phyloP scores from a whole-genome alignment of 352 stramenopile species.

The Phytophthora idaei region DNA sequence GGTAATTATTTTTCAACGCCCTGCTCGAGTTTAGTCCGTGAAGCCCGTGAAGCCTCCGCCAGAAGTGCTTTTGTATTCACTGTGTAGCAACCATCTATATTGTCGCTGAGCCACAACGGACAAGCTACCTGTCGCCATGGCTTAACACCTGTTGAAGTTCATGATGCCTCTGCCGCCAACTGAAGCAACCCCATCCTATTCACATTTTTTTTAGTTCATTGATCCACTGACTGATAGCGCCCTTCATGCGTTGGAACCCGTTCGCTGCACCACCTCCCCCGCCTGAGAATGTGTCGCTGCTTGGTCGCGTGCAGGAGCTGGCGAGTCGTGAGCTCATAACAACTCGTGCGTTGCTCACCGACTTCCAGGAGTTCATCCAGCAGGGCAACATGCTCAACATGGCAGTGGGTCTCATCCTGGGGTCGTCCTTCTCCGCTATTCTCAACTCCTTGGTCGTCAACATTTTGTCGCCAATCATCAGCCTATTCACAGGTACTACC shows the following conservation, averaged over 20 bases:
- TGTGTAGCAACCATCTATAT: no score
- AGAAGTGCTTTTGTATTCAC: no score
- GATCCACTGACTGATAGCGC: no score
- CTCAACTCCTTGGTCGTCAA: constrained; percentile 76
- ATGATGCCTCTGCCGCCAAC: background rate
- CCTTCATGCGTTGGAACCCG: constrained; percentile 28
- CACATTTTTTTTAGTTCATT: no score
- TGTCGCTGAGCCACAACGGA: no score
- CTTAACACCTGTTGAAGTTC: background rate
- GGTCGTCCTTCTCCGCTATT: constrained; percentile 68
- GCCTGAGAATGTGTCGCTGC: constrained; percentile 32
- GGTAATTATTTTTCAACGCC: no score
- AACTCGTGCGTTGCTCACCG: constrained; percentile 27
- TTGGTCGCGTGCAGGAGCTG: constrained; percentile 29
- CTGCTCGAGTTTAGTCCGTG: no score
- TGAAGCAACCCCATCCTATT: background rate
- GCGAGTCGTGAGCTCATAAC: constrained; percentile 22
- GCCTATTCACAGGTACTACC: constrained; percentile 59
- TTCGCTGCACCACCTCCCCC: constrained; percentile 22
- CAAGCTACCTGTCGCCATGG: background rate
- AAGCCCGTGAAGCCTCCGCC: no score
- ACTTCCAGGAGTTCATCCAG: constrained; percentile 80
- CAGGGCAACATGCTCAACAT: constrained; percentile 81
- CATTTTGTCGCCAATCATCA: constrained; percentile 69
- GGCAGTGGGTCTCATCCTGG: constrained; percentile 70